Percentiles rank a stretch among this genome's conserved stretches.
Evolutionary conservation across 106 monocot genomes (phyloP).

Genomic region (Allium cepa): DNA sequence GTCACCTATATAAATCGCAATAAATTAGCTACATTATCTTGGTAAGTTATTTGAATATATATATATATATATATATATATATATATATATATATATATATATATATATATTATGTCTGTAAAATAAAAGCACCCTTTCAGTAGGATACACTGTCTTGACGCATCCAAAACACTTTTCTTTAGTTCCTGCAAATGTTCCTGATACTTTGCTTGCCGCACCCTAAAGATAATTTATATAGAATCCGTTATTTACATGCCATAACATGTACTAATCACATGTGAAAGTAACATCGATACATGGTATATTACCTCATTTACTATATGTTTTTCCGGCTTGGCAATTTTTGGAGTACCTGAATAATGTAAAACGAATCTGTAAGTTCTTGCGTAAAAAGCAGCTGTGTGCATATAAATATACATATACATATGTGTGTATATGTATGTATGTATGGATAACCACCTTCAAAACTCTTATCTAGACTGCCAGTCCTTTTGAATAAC

Average conservation of each 20-base stretch:
- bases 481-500: conserved; percentile 90
- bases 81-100: too few relatives aligned
- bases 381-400: not conserved
- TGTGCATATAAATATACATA: too few relatives aligned
- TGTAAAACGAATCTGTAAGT: too few relatives aligned
- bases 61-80: not conserved
- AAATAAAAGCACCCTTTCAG: conserved; percentile 38
- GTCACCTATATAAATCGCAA: conserved; percentile 26
- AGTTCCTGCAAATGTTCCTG: conserved; percentile 54
- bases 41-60: not conserved
- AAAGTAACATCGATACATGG: not conserved
- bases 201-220: conserved; percentile 24
- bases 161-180: conserved; percentile 67
- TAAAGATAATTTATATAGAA: conserved; percentile 20
- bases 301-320: conserved; percentile 43
- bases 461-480: conserved; percentile 93
- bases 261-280: not conserved
- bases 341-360: conserved; percentile 76
- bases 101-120: not conserved
- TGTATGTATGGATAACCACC: conserved; percentile 19
- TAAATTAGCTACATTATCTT: not conserved
- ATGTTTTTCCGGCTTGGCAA: conserved; percentile 65
- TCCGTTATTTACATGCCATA: conserved; percentile 13
- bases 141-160: conserved; percentile 65
- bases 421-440: too few relatives aligned